Evolutionary conservation across 192 early-diverging fungal species (phyloP), one percentile per base, ranked within the genome.

Genomic region (Dissophora globulifera): DNA sequence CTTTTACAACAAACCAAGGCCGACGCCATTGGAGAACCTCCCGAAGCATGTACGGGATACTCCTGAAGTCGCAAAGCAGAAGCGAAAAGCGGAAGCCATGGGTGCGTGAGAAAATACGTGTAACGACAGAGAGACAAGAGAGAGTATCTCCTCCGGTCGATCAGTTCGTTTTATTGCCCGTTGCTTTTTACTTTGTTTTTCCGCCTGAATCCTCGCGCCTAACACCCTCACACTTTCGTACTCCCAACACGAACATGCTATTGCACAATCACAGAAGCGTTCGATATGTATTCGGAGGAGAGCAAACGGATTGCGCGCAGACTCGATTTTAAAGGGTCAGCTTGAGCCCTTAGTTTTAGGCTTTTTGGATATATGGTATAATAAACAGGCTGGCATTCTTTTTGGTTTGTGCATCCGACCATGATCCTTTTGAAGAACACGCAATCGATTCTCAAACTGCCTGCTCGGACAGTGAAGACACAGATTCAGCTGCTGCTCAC

Each of bases 1-100:
- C 68, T 95, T 95, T 63, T 78, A 81, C 45, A 92, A 91, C 59
- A 74, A 69, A 23, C 93, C 93, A 40, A 54, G 86, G 26, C 90
- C 93, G 4, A 95, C 93, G 4, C 55, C 79, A 8, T 87, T 90
- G 0, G 84, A 85, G 15, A 87, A 88, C 29, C 69, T 95, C 17
- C 93, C 93, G 2, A 85, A 83, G 35, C 78, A 80, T 26, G 74
- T 74, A 9, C 78, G 78, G 12, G 72, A 78, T 26, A 52, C 76
- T 20, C 71, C 71, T 2, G 71, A 75, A 16, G 62, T 30, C 17
- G 62, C 62, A 15, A 53, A 60, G n/a, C 43, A 46, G 48, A 75
- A 66, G 57, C 71, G 71, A 7, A 75, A 75, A 53, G 71, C 71
- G 11, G 50, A 65, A 7, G 57, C 56, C 22, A 41, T 75, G 9